Evolutionary conservation across 2,329 filamentous ascomycete genomes (phyloP).

Genomic region (Cladosporium sp.): DNA sequence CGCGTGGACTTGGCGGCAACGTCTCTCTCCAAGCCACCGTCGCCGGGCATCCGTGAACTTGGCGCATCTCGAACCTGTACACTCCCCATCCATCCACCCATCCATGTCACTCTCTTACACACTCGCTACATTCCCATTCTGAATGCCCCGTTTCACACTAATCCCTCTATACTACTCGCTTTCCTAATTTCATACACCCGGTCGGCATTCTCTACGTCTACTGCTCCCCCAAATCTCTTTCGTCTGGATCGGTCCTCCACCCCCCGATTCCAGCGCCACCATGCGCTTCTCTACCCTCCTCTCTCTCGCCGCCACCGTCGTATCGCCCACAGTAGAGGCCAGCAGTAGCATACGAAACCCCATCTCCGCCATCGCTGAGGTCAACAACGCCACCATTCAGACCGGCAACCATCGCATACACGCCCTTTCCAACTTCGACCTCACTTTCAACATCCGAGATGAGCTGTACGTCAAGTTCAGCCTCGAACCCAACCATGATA

Average conservation of each 20-base stretch:
- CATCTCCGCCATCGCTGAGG: slow-evolving; percentile 64
- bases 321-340: slow-evolving; percentile 22
- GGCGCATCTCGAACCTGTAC: not conserved
- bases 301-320: slow-evolving; percentile 19
- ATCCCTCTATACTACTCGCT: not conserved
- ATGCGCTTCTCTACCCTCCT: slow-evolving; percentile 18
- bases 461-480: slow-evolving; percentile 69
- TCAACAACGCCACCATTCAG: slow-evolving; percentile 72
- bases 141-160: slow-evolving; percentile 1
- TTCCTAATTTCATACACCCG: not conserved
- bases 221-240: not conserved
- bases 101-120: slow-evolving; percentile 7
- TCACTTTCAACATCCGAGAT: slow-evolving; percentile 68
- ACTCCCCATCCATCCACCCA: not conserved
- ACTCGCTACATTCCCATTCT: slow-evolving; percentile 2
- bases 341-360: slow-evolving; percentile 68
- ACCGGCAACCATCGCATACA: slow-evolving; percentile 75
- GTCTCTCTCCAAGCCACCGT: too few relatives aligned
- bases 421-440: slow-evolving; percentile 75
- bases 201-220: not conserved
- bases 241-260: slow-evolving; percentile 5
- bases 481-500: slow-evolving; percentile 86
- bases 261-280: slow-evolving; percentile 12
- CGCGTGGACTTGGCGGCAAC: slow-evolving; percentile 8
- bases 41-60: too few relatives aligned